Evolutionary conservation across 345 rosid genomes (phyloP), one percentile per base, ranked within the genome.

Genomic region (Boechera stricta): DNA sequence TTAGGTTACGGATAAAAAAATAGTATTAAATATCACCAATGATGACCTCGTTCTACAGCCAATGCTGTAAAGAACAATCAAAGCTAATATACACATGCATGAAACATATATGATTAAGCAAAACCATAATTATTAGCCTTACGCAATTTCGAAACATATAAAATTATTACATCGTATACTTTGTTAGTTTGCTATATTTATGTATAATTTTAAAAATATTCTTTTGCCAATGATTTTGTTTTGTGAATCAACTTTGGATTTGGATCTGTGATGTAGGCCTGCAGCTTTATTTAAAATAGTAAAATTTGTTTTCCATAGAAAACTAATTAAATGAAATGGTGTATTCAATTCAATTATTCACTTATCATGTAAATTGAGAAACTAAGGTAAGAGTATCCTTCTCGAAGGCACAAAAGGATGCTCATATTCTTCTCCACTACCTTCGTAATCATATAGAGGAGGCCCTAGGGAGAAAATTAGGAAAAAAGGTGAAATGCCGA

Each of bases 61-160:
- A 77, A 54, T 77, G 75, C 64, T 69, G 71, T 69, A 62, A 76
- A 77, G 75, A 24, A 24, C 49, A 77, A 51, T 39, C 62, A 49
- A 59, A 58, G 68, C 53, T 67, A 12, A 53, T 11, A 53, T 45
- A 77, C 80, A 77, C 80, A 76, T 76, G 75, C 75, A 69, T 41
- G 71, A 69, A 42, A n/a, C 51, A 69, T 61, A 77, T 69, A 77
- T 77, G 75, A 69, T 77, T 69, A 62, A 54, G 58, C 64, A 69
- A 63, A 41, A 53, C 75, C 58, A 52, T 44, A 24, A 69, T 77
- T 33, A 77, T 77, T 69, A 54, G 64, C 24, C 75, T 18, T 62
- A 42, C 49, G 57, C 70, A 42, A 69, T 58, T 52, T 44, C 70
- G 11, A 54, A 53, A 61, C 62, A 69, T 53, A 13, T 4, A 13